Evolutionary conservation across 331 rosid species (phyloP), one percentile per base, ranked within the genome.

Genomic region (Rhamnella rubrinervis): DNA sequence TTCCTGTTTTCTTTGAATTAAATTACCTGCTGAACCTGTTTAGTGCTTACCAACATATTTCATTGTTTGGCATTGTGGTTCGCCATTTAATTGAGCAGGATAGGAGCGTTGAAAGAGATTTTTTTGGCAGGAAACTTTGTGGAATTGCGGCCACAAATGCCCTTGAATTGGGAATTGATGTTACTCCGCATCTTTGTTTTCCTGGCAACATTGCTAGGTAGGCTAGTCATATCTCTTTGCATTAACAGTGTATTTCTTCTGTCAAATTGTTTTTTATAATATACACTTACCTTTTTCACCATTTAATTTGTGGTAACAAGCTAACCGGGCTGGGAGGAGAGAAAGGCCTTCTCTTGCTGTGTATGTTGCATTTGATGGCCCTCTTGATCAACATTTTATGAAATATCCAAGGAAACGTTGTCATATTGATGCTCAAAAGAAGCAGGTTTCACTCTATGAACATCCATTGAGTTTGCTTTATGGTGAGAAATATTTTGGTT

Each of bases 81-180:
- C 71, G 37, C n/a, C 63, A 20, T 15, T 49, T 47, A 63, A 44
- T 50, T 31, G 72, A 50, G 61, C 87, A 93, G 97, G 91, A 93
- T 66, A 83, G 98, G 73, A 87, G 82, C 71, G 88, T 93, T 44
- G 98, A 93, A 86, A 73, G 89, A 71, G 95, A 86, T 47, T 81
- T 93, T 61, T 91, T 93, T 78, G 84, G 89, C 61, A 96, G 98
- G 71, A 84, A 85, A 76, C 83, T 88, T 79, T 77, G 88, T 80
- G 98, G 98, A 47, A 83, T 93, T 66, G 97, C 96, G 72, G 96
- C 98, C 20, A 93, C 98, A 58, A 93, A 93, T 93, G 97, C 98
- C 77, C 98, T 93, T 78, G 98, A 93, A 71, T 84, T 93, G 89
- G 98, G 98, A 77, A 89, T 91, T 72, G 97, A 93, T 83, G 97